Evolutionary conservation across 2,329 filamentous ascomycete genomes (phyloP).

Genomic region (Pyrenochaeta sp.): DNA sequence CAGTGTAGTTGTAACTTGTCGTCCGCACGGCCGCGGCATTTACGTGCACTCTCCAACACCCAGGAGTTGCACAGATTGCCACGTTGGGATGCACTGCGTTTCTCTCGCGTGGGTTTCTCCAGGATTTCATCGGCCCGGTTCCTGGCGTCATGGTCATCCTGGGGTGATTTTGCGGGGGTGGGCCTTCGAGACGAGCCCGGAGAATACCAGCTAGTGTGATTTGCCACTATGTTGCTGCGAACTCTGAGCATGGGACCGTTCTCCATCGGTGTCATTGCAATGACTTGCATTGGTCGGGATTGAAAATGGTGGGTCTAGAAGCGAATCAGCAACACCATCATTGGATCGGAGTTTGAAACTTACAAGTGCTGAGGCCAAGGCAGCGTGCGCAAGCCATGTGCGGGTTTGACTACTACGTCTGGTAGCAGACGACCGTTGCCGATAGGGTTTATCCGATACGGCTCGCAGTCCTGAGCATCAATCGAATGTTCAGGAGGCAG

Average conservation of each 20-base stretch:
- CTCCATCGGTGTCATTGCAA: neutral
- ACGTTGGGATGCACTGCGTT: neutral
- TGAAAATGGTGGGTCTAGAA: neutral
- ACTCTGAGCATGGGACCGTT: no score
- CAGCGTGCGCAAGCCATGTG: neutral
- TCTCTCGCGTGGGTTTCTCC: constrained; percentile 1
- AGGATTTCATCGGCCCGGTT: no score
- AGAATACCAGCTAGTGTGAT: neutral
- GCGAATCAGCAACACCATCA: neutral
- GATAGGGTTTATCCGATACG: no score
- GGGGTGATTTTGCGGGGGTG: no score
- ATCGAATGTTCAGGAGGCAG: no score
- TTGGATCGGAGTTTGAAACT: neutral
- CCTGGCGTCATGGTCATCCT: no score
- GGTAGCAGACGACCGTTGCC: no score
- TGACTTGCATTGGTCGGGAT: neutral
- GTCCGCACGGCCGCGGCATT: neutral
- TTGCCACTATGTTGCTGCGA: no score
- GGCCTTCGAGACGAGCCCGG: neutral
- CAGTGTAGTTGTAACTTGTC: neutral
- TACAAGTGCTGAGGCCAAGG: neutral
- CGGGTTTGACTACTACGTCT: constrained; percentile 1
- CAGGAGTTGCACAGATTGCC: neutral
- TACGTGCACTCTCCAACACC: neutral
- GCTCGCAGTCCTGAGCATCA: no score